These are phyloP conservation scores for Wallacemonas sp. DNA, from an alignment of 208 protist species.

Conservation along the genomic window DNA sequence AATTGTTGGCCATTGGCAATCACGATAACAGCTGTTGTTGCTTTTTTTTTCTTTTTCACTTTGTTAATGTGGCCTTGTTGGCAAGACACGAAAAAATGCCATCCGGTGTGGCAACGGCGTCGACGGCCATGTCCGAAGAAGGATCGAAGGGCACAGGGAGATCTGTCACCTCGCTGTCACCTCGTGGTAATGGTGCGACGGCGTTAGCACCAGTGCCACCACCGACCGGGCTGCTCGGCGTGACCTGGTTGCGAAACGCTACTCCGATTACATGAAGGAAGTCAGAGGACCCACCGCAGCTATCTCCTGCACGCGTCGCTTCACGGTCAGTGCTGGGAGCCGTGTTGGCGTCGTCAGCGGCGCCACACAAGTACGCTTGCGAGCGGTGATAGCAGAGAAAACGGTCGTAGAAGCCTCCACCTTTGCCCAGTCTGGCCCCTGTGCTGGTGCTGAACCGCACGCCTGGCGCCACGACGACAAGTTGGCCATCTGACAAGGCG, in stretches of 20 bases:
- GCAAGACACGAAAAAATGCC: background rate
- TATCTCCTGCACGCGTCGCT: background rate
- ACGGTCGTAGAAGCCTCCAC: conserved; percentile 88
- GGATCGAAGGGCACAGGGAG: conserved; percentile 2
- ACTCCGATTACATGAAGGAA: too few species aligned
- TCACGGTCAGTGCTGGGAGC: too few species aligned
- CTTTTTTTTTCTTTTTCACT: background rate
- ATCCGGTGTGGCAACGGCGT: background rate
- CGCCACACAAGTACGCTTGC: background rate
- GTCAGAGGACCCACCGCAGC: too few species aligned
- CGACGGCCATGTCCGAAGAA: background rate
- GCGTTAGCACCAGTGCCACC: background rate
- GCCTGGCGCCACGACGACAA: conserved; percentile 70
- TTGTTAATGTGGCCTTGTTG: background rate
- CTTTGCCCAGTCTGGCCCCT: conserved; percentile 69
- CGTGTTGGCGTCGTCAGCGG: background rate
- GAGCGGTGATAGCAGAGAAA: conserved; percentile 44
- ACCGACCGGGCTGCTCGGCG: background rate
- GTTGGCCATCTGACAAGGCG: background rate
- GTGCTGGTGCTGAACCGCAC: conserved; percentile 59
- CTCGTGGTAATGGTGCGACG: background rate
- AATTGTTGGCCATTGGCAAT: too few species aligned
- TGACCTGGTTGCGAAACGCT: background rate
- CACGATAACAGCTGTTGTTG: background rate
- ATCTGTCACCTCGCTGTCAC: background rate